These are phyloP conservation scores for Pseudopyrenochaeta lycopersici DNA, from an alignment of 2,329 filamentous ascomycete species.

Conservation along the genomic window DNA sequence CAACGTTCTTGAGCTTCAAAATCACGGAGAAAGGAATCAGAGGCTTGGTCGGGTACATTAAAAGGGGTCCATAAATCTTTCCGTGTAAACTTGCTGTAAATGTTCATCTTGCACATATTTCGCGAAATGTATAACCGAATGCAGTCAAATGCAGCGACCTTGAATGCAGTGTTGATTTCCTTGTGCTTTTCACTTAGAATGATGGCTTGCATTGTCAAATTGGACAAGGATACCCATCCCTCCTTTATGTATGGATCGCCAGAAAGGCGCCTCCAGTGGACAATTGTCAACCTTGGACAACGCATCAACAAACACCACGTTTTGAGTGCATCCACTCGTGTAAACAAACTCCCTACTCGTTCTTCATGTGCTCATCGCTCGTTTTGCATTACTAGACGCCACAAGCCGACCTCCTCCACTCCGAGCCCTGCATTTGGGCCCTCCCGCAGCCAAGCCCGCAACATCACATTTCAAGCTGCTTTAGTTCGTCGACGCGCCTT, in stretches of 20 bases:
- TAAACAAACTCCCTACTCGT: slow-evolving; percentile 3
- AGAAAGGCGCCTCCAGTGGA: slow-evolving; percentile 3
- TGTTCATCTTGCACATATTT: background rate
- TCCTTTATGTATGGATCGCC: slow-evolving; percentile 1
- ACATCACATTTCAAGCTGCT: slow-evolving; percentile 21
- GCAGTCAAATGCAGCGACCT: background rate
- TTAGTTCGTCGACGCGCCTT: slow-evolving; percentile 17
- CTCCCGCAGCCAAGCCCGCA: slow-evolving; percentile 30
- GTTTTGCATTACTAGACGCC: slow-evolving; percentile 19
- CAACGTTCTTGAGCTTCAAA: slow-evolving; percentile 17
- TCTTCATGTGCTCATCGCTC: slow-evolving; percentile 5
- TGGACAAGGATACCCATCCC: slow-evolving; percentile 15
- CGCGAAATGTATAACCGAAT: background rate
- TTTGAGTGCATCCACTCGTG: background rate
- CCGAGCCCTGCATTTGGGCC: slow-evolving; percentile 22
- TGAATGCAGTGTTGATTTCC: background rate
- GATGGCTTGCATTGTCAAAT: background rate
- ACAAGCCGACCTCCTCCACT: slow-evolving; percentile 8
- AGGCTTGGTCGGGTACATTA: background rate
- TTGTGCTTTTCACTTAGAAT: background rate
- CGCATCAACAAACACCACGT: slow-evolving; percentile 20
- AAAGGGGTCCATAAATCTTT: background rate
- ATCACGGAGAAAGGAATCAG: slow-evolving; percentile 1
- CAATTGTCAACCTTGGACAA: slow-evolving; percentile 8
- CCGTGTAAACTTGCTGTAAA: background rate